Conservation (phyloP, 2,329 filamentous ascomycete species). For the Teratosphaeria nubilosa region DNA sequence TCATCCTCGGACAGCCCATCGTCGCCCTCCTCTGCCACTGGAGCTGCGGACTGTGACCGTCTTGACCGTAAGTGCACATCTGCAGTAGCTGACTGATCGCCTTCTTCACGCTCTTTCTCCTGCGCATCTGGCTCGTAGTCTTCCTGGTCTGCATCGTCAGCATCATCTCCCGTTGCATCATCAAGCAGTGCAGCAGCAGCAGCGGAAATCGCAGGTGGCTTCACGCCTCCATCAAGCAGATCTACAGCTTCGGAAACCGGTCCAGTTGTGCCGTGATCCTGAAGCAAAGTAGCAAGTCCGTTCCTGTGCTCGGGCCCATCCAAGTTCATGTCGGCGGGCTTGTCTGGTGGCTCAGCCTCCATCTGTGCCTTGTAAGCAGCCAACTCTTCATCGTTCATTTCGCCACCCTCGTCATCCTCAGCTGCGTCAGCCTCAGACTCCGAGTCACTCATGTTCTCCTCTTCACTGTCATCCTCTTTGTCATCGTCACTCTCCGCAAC, state of each 20-base stretch:
- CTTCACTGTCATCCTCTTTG: constrained; percentile 16
- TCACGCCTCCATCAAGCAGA: not conserved
- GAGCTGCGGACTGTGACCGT: not conserved
- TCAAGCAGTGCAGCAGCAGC: not conserved
- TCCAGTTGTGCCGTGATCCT: constrained; percentile 4
- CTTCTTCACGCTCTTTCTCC: not conserved
- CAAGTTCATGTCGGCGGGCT: constrained; percentile 21
- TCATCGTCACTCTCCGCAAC: constrained; percentile 14
- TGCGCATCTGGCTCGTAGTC: not conserved
- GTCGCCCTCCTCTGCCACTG: constrained; percentile 25
- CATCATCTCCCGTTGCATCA: constrained; percentile 6
- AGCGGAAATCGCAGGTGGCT: not conserved
- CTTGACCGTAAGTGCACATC: not conserved
- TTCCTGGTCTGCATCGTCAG: constrained; percentile 6
- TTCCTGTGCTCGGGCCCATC: constrained; percentile 16
- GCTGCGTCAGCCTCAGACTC: constrained; percentile 49
- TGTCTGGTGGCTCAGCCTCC: constrained; percentile 19
- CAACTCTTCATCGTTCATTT: constrained; percentile 44
- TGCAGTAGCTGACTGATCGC: constrained; percentile 1
- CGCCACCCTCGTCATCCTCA: constrained; percentile 36
- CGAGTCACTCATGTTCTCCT: constrained; percentile 52
- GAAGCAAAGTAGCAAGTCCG: not conserved
- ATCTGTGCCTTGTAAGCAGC: constrained; percentile 20
- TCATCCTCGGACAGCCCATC: constrained; percentile 28
- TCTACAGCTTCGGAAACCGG: not conserved